A percentile compares a stretch with the other conserved stretches of the same genome.
phyloP scores from a whole-genome alignment of 495 filamentous ascomycete species.

The Evansstolkia leycettana region DNA sequence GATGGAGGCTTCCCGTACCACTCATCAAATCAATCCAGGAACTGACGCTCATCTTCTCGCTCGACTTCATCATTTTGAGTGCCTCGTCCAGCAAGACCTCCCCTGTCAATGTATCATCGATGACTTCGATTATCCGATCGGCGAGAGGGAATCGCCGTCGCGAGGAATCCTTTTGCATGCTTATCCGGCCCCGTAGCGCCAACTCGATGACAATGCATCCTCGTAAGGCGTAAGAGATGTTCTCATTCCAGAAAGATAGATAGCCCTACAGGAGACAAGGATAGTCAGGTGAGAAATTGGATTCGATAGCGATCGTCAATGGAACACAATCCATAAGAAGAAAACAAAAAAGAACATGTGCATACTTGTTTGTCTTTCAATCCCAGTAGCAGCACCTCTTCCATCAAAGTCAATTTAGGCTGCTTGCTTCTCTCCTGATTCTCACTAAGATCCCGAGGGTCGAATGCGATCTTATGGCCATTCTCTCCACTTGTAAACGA shows the following conservation, averaged over 20 bases:
- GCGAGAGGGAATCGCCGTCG: conserved; percentile 83
- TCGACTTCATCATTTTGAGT: conserved; percentile 99
- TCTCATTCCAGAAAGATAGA: conserved; percentile 99
- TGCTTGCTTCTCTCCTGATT: conserved; percentile 93
- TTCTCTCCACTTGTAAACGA: conserved; percentile 89
- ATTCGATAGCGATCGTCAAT: too few relatives aligned
- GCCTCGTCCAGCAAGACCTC: conserved; percentile 97
- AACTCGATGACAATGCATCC: conserved; percentile 97
- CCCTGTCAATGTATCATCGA: conserved; percentile 93
- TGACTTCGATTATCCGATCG: conserved; percentile 88
- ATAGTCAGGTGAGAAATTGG: too few relatives aligned
- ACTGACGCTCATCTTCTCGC: conserved; percentile 98
- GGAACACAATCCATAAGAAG: background rate
- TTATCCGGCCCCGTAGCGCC: conserved; percentile 88
- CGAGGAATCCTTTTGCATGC: conserved; percentile 96
- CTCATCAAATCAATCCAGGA: conserved; percentile 98
- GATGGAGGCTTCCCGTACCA: conserved; percentile 46
- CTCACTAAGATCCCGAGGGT: conserved; percentile 94
- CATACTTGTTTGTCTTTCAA: conserved; percentile 96
- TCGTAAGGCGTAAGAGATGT: conserved; percentile 94
- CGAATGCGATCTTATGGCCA: conserved; percentile 97
- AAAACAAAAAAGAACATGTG: conserved; percentile 5
- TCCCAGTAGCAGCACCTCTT: conserved; percentile 88
- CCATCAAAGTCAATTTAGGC: conserved; percentile 96
- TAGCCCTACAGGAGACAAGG: conserved; percentile 65